phyloP scores from a whole-genome alignment of 2,329 filamentous ascomycete genomes.

The Alternaria longipes region DNA sequence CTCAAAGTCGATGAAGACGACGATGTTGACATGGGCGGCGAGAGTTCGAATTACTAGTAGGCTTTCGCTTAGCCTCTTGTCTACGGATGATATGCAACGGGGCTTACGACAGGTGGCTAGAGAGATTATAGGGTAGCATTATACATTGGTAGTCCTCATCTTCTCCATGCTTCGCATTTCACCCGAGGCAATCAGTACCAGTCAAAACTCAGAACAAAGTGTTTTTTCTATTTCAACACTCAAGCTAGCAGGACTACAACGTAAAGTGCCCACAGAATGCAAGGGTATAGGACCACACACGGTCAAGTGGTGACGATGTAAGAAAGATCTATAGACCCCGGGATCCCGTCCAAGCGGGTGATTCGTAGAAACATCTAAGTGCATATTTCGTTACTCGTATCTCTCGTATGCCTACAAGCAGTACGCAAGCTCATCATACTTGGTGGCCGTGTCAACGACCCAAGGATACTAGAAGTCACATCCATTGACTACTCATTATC shows the following conservation, averaged over 20 bases:
- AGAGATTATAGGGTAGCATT: not conserved
- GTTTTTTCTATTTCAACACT: not conserved
- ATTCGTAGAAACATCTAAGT: slow-evolving; percentile 6
- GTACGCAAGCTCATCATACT: not conserved
- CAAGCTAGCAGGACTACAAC: slow-evolving; percentile 3
- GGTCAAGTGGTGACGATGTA: slow-evolving; percentile 1
- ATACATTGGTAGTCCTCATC: not conserved
- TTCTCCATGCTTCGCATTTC: not conserved
- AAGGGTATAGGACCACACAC: slow-evolving; percentile 21
- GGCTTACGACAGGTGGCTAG: not conserved
- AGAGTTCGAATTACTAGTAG: not conserved
- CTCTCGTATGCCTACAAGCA: not conserved
- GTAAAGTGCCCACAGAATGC: slow-evolving; percentile 14
- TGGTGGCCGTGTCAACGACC: not conserved
- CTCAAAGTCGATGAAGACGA: not conserved
- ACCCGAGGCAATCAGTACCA: not conserved
- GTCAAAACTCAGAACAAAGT: not conserved
- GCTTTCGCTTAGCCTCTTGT: not conserved
- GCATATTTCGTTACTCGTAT: not conserved
- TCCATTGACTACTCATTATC: slow-evolving; percentile 29
- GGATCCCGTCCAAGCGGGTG: not conserved
- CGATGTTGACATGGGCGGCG: not conserved
- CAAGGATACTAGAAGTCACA: not conserved
- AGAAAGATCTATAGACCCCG: slow-evolving; percentile 21
- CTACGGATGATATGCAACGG: not conserved